Base-by-base conservation (phyloP, 1,284 basidiomycete species). In the Ustilago shanxiensis region DNA sequence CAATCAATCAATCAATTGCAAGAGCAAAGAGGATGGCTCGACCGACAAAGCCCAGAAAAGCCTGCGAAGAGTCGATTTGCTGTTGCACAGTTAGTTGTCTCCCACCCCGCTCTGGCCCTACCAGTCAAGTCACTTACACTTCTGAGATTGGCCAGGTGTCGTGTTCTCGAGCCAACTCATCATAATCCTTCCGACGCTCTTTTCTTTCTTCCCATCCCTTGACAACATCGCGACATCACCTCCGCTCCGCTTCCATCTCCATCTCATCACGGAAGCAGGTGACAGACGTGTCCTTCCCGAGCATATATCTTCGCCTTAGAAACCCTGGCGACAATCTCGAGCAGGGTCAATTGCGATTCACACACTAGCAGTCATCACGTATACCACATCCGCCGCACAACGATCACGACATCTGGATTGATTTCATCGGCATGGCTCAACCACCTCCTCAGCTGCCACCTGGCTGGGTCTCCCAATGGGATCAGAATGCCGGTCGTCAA, bases 401-500 rank as follows among this genome's bases (percentile, higher is more conserved):
- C n/a, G n/a, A n/a, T n/a, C n/a, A n/a, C n/a, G n/a, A n/a, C n/a
- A n/a, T n/a, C n/a, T n/a, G n/a, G n/a, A n/a, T n/a, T n/a, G n/a
- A n/a, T n/a, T n/a, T n/a, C n/a, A n/a, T n/a, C n/a, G 50, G 20
- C 13, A 78, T 78, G 76, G 60, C 76, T 53, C 72, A 74, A 61
- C 65, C 72, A 24, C 66, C 83, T 56, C 82, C 82, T 47, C 69
- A 69, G 59, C 88, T 96, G 54, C 94, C 94, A 72, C 92, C 92
- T 73, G 95, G 94, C 59, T 96, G 94, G 94, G 89, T 90, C 78
- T 91, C 93, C 83, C 92, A 95, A 89, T 95, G 94, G 95, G 93
- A 96, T 87, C 88, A 89, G 69, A 88, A 89, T 71, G 89, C 93
- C 83, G 92, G 93, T 86, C 90, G 92, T 82, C 93, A 93, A 88